Base-by-base conservation (phyloP, 2,329 filamentous ascomycete genomes). In the Aspergillus pseudoviridinutans region DNA sequence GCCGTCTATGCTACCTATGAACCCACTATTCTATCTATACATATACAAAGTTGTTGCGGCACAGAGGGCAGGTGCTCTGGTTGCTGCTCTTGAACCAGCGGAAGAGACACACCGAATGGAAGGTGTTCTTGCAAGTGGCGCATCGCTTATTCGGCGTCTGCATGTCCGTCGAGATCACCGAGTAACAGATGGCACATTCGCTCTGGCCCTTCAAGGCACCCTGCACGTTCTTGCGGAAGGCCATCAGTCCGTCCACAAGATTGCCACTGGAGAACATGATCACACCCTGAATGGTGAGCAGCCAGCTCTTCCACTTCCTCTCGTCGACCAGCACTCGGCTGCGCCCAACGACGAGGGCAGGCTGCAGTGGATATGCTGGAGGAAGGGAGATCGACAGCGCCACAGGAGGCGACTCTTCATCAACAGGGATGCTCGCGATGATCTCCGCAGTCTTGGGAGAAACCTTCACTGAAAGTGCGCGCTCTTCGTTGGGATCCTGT, bases 41-140 rank as follows among this genome's bases (percentile, higher is more conserved):
- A 74, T 85, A 86, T 63, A 83, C 83, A 72, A 97, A 97, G 24
- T 89, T 87, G 72, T 95, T 96, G 66, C 94, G 83, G 76, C 94
- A 99, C 62, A 99, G 79, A 50, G 94, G 94, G 75, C 94, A 99
- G 51, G 89, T 93, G 68, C 90, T 94, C 69, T 91, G 88, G 74
- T 91, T 95, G 72, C 92, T 96, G 66, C 84, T 93, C 81, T 91
- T 90, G 80, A 99, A 97, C 94, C 94, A 99, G 76, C 93, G 92
- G 79, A 91, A 96, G 76, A 99, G 76, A 77, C 94, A 99, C 2
- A 85, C 84, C 1, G 88, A 84, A 75, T 99, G 94, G 80, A 97
- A 99, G 54, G 90, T 79, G 75, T 99, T 93, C 80, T 92, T 93
- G 82, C 94, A 99, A 1, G 93, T 97, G 50, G 84, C 81, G 74